Percentiles rank a stretch among this genome's conserved stretches.
Evolutionary conservation across 2,329 filamentous ascomycete genomes (phyloP).

Genomic region (Paecilomyces formosus): DNA sequence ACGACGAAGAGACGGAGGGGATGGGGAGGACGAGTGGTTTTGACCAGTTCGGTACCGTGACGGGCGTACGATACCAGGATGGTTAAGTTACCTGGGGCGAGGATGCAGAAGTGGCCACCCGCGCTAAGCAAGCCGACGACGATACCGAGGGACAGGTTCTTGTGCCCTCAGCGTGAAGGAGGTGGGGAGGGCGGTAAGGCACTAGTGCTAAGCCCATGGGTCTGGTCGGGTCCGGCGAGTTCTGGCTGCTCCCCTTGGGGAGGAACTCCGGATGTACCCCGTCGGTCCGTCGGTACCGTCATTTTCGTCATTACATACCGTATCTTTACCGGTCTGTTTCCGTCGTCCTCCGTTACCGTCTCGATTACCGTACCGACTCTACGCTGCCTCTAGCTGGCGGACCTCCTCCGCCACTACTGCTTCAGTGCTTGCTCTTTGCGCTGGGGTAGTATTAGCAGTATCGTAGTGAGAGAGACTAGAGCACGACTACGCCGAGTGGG

Average conservation of each 20-base stretch:
- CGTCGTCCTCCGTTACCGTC: constrained; percentile 4
- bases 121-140: constrained; percentile 8
- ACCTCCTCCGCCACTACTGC: neutral
- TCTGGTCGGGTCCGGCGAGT: neutral
- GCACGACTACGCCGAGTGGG: neutral
- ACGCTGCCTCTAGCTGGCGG: too few species aligned
- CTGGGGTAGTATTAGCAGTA: neutral
- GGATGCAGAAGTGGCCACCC: constrained; percentile 2
- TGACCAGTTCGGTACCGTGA: constrained; percentile 11
- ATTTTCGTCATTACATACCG: constrained; percentile 12
- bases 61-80: constrained; percentile 15
- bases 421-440: neutral
- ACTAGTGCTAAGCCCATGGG: neutral
- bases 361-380: neutral
- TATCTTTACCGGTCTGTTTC: constrained; percentile 24
- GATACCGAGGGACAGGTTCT: constrained; percentile 19
- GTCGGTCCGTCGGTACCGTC: constrained; percentile 14
- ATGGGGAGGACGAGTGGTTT: constrained; percentile 6
- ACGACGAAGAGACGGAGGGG: constrained; percentile 1
- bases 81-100: constrained; percentile 3
- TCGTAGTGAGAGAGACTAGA: too few species aligned
- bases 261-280: constrained; percentile 18
- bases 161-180: neutral
- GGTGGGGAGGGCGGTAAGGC: neutral
- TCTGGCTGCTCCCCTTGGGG: neutral